Evolutionary conservation across 495 filamentous ascomycete genomes (phyloP).

Genomic region (Aspergillus haitiensis): DNA sequence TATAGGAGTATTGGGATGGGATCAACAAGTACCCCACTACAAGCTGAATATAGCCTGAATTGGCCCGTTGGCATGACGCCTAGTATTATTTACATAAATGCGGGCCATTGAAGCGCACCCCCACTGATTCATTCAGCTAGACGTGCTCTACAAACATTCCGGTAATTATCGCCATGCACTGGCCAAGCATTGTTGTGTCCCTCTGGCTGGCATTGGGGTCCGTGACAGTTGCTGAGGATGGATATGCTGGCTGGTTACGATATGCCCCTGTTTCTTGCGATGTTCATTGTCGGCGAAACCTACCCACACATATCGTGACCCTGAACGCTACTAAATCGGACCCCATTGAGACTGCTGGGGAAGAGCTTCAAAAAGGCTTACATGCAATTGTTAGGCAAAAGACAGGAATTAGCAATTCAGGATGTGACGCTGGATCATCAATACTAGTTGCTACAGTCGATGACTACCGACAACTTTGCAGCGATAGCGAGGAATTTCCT

Average conservation of each 20-base stretch:
- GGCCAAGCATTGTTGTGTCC: neutral
- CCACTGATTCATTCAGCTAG: neutral
- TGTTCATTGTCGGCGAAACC: constrained; percentile 29
- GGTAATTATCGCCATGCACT: neutral
- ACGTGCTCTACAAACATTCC: neutral
- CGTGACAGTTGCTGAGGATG: constrained; percentile 48
- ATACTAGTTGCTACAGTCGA: constrained; percentile 60
- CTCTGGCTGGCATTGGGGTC: neutral
- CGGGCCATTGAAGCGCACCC: neutral
- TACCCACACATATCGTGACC: constrained; percentile 54
- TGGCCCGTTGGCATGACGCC: neutral
- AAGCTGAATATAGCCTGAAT: constrained; percentile 3
- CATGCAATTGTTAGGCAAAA: constrained; percentile 52
- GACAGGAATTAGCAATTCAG: constrained; percentile 33
- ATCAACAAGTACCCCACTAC: neutral
- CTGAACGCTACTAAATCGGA: constrained; percentile 53
- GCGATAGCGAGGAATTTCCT: constrained; percentile 32
- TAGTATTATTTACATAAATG: neutral
- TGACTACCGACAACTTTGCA: constrained; percentile 46
- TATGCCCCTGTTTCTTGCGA: constrained; percentile 57
- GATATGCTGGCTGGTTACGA: constrained; percentile 62
- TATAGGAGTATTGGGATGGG: neutral
- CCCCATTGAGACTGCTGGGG: constrained; percentile 58
- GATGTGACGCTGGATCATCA: constrained; percentile 30
- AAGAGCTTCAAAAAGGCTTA: constrained; percentile 61